These are phyloP conservation scores for Euphorbia schlechtendalii DNA, from an alignment of 441 rosid species.

Conservation along the genomic window DNA sequence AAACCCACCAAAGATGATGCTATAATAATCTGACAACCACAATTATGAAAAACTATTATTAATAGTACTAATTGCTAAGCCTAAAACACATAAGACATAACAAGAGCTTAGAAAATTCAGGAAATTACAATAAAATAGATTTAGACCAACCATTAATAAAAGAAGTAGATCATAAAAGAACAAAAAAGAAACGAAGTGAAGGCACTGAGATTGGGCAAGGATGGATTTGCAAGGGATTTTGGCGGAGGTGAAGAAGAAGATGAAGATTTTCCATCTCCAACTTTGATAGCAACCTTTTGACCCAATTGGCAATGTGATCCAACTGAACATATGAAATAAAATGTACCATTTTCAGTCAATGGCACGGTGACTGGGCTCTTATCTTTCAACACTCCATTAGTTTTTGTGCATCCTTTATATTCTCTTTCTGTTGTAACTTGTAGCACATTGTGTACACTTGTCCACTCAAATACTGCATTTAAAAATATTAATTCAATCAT, in stretches of 20 bases:
- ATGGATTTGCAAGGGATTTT: background rate
- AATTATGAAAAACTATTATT: background rate
- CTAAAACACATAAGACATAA: background rate
- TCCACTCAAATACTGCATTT: conserved; percentile 9
- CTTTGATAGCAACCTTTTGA: conserved; percentile 5
- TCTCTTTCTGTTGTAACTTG: background rate
- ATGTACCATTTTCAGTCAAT: background rate
- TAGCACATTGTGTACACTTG: background rate
- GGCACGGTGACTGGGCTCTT: background rate
- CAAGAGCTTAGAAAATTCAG: background rate
- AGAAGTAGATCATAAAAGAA: background rate
- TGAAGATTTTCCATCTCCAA: background rate
- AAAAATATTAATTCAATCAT: too few species aligned
- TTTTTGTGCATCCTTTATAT: conserved; percentile 2
- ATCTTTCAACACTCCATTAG: background rate
- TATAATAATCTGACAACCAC: background rate
- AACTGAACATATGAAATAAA: conserved; percentile 2
- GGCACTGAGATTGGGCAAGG: background rate
- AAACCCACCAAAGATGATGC: too few species aligned
- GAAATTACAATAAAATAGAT: background rate
- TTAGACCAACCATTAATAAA: background rate
- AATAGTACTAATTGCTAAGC: background rate
- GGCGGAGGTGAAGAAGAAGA: background rate
- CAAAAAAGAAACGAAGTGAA: background rate
- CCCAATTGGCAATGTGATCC: background rate